Percentiles rank a stretch among this genome's conserved stretches.
Evolutionary conservation across 192 early-diverging fungal genomes (phyloP).

Genomic region (Chytriomyces sp.): DNA sequence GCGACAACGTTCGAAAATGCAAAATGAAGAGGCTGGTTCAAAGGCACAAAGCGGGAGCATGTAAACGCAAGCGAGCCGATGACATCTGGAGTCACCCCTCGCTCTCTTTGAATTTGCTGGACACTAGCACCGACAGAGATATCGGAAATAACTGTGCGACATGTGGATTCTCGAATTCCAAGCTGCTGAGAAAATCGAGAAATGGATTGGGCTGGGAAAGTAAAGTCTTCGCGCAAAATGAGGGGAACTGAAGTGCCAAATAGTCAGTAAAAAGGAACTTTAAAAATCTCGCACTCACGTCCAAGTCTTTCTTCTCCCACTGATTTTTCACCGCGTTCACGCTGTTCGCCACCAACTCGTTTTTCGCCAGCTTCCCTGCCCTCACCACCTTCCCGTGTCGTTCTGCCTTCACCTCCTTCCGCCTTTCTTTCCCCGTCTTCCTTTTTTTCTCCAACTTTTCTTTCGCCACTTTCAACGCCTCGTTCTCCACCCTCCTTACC

Average conservation of each 20-base stretch:
- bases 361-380: no score
- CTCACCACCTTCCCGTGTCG: no score
- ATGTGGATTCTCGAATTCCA: neutral
- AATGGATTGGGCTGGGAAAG: neutral
- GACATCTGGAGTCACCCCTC: neutral
- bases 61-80: neutral
- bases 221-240: neutral
- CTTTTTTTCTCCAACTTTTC: no score
- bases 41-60: neutral
- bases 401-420: no score
- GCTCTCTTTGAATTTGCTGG: neutral
- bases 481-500: no score
- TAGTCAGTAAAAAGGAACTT: no score
- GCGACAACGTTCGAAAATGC: neutral
- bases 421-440: no score
- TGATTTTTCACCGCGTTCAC: no score
- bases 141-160: neutral
- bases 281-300: no score
- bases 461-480: no score
- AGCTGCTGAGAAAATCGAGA: constrained; percentile 1
- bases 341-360: no score
- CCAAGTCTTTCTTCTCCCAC: no score
- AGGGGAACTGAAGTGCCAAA: neutral
- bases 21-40: neutral
- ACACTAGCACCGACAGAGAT: neutral